These are phyloP conservation scores for Clitoria ternatea DNA, from an alignment of 306 rosid species.

Conservation along the genomic window DNA sequence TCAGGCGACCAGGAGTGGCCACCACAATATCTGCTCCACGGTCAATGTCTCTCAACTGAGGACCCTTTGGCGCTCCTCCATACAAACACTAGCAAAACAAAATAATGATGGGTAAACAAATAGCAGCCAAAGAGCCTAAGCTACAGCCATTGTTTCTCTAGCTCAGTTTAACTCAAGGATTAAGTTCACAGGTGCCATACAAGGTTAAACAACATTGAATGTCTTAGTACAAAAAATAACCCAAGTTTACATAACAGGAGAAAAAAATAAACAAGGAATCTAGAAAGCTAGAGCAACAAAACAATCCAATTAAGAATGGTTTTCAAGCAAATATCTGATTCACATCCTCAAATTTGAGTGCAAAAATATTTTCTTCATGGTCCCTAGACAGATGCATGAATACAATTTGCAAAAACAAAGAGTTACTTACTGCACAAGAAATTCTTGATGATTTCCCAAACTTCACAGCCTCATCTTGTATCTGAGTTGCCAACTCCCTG, in stretches of 20 bases:
- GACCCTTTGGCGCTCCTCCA: constrained; percentile 99
- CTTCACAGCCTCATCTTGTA: constrained; percentile 96
- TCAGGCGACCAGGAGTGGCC: constrained; percentile 99
- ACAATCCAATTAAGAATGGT: neutral
- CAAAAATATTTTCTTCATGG: neutral
- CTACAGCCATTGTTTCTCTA: neutral
- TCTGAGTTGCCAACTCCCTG: constrained; percentile 97
- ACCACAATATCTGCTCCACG: constrained; percentile 94
- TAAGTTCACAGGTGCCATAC: neutral
- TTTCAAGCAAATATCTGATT: neutral
- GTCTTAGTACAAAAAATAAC: neutral
- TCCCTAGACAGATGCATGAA: neutral
- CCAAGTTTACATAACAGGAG: neutral
- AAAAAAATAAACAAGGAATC: neutral
- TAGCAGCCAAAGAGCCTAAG: neutral
- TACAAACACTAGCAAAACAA: constrained; percentile 68
- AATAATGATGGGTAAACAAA: neutral
- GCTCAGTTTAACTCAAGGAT: neutral
- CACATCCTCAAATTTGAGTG: neutral
- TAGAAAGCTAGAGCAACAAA: neutral
- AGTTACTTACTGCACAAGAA: constrained; percentile 69
- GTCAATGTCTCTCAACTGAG: constrained; percentile 91
- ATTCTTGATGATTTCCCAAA: constrained; percentile 81
- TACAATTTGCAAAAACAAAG: neutral
- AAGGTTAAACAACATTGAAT: neutral